Conservation (phyloP, 2,329 filamentous ascomycete genomes). For the Penicillium nordicum region DNA sequence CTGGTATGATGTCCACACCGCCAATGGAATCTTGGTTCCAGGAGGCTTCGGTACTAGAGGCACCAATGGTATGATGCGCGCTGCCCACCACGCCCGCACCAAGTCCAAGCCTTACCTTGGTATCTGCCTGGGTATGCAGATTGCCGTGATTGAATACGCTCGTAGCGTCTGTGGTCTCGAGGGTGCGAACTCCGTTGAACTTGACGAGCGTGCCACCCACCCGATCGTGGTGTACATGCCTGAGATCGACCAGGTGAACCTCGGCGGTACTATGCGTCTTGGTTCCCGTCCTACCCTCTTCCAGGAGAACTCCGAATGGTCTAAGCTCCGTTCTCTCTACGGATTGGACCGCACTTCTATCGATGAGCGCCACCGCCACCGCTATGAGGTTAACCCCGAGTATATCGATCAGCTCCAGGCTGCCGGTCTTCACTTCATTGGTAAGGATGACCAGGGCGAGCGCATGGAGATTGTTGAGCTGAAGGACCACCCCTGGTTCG, state of each 20-base stretch:
- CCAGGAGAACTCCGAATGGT: conserved; percentile 73
- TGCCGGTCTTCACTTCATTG: conserved; percentile 70
- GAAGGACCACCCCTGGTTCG: conserved; percentile 77
- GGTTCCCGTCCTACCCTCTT: conserved; percentile 72
- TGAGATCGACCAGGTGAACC: conserved; percentile 68
- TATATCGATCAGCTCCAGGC: conserved; percentile 66
- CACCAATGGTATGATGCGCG: conserved; percentile 83
- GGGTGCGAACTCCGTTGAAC: conserved; percentile 55
- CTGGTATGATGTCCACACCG: conserved; percentile 74
- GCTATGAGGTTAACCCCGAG: conserved; percentile 84
- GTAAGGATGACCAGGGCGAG: conserved; percentile 72
- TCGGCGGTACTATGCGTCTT: conserved; percentile 84
- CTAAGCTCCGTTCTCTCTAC: conserved; percentile 71
- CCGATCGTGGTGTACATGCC: conserved; percentile 91
- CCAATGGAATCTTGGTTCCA: conserved; percentile 54
- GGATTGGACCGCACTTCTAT: conserved; percentile 51
- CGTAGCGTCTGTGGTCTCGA: conserved; percentile 67
- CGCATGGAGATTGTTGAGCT: conserved; percentile 82
- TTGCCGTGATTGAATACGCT: conserved; percentile 86
- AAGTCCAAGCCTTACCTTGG: conserved; percentile 79
- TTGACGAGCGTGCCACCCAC: conserved; percentile 56
- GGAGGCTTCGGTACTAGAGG: conserved; percentile 80
- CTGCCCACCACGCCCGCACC: conserved; percentile 77
- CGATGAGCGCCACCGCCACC: conserved; percentile 76
- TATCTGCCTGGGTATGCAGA: conserved; percentile 87